Base-by-base conservation (phyloP, 257 asterid genomes). In the Catharanthus roseus region DNA sequence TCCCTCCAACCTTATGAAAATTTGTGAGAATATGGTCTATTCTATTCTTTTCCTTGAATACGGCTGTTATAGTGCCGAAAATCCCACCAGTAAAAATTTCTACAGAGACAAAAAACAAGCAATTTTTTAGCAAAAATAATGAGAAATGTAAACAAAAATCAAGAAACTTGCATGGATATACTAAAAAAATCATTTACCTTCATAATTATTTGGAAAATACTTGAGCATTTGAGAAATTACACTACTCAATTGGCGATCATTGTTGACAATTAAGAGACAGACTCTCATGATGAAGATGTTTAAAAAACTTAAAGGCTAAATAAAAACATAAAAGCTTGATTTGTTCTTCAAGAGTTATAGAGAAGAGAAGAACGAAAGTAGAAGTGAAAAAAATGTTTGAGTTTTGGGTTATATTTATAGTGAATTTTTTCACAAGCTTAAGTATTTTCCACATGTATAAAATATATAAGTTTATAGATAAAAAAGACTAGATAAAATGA, bases 21-120 rank as follows among this genome's bases (percentile, higher is more conserved):
- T 89, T 89, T 28, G 93, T 88, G 5, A 89, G 68, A 63, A 89
- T 86, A 65, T 82, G 64, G 24, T 72, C 85, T 12, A 85, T 77
- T 55, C 36, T 53, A 26, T 78, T 81, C 72, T 74, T 89, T 64
- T 71, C 69, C 82, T 77, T 77, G 81, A 83, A 72, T 28, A 91
- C 70, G 41, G 82, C 82, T n/a, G 72, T 71, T 50, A 86, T 19
- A 68, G 82, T 86, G 50, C 84, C 34, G 55, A 38, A 34, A 69
- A 74, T 41, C 74, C 77, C 73, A n/a, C 96, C 96, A 57, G 69
- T 63, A 56, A 74, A 80, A 83, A 91, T 72, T 41, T 82, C 96
- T 91, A 84, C 75, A 54, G 65, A 42, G 16, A 13, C 13, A 47
- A 15, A 47, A 47, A 47, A 15, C 53, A 15, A 12, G 53, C 53